Base-by-base conservation (phyloP, 306 rosid genomes). In the Argentina anserina region DNA sequence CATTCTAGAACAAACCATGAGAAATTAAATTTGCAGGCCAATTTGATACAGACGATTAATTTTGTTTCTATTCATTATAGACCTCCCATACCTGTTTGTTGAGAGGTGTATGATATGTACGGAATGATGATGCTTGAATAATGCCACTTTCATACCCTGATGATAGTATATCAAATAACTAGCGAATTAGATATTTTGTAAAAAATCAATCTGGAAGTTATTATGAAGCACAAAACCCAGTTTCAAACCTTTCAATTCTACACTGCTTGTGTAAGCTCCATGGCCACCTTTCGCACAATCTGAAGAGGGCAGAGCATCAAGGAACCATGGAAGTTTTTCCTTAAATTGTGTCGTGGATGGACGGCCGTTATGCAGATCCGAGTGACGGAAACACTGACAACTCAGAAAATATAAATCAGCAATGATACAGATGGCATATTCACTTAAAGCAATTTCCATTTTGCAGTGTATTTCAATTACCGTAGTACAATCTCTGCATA, bases 201-300 rank as follows among this genome's bases (percentile, higher is more conserved):
- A 39, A 17, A 26, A 21, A 34, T 21, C 8, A 7, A 37, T 42
- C 45, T 42, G 47, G 75, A 71, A 75, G 59, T 76, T 75, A 55
- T 70, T 28, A 49, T 72, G 26, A 28, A 76, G 72, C 41, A 49
- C 36, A 41, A 17, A 31, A 66, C 63, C 56, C 70, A 72, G 73
- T 82, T 75, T 77, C 79, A 67, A 49, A 91, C 99, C 99, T 87
- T 85, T 81, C 70, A 94, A 82, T 69, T 94, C 96, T 76, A 94
- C 93, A 82, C 99, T 94, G 84, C 83, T 91, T 75, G 96, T 88
- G 84, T 90, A 94, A 61, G 97, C 99, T 79, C 99, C 99, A 55
- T 91, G 99, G 83, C 99, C 99, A 70, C 99, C 99, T 87, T 94
- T 94, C 64, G 99, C 97, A 88, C 99, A 94, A 67, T 90, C 99